These are phyloP conservation scores for Leccinum aurantiacum DNA, from an alignment of 768 basidiomycete genomes.

Conservation along the genomic window DNA sequence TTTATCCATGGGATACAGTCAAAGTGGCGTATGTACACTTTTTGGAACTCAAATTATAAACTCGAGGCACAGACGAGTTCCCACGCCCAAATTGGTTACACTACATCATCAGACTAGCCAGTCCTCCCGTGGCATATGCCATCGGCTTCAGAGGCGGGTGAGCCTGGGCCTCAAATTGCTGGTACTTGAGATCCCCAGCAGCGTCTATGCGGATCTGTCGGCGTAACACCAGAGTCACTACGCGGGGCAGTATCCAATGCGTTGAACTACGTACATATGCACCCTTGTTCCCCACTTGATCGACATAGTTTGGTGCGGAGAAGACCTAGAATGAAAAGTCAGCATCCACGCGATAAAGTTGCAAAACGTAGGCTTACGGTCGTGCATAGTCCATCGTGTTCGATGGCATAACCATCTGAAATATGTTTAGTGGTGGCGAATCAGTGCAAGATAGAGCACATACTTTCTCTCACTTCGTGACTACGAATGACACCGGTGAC, in stretches of 20 bases:
- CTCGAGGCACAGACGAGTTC: constrained; percentile 16
- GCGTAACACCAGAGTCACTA: constrained; percentile 6
- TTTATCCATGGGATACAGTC: constrained; percentile 31
- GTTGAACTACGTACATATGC: constrained; percentile 65
- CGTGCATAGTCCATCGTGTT: constrained; percentile 92
- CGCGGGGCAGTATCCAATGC: not conserved
- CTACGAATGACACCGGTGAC: constrained; percentile 90
- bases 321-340: constrained; percentile 57
- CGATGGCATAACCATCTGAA: constrained; percentile 88
- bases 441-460: constrained; percentile 21
- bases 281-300: constrained; percentile 89
- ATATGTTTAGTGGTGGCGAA: constrained; percentile 6
- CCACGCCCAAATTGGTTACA: constrained; percentile 17
- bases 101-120: constrained; percentile 72
- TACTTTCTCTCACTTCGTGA: constrained; percentile 94
- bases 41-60: not conserved
- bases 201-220: constrained; percentile 79
- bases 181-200: constrained; percentile 68
- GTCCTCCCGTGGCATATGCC: constrained; percentile 76
- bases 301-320: constrained; percentile 94
- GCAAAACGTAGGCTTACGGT: constrained; percentile 53
- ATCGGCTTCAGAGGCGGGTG: constrained; percentile 93
- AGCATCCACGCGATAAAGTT: constrained; percentile 7
- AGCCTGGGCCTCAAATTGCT: constrained; percentile 80
- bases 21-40: not conserved